Evolutionary conservation across 805 yeast species (phyloP), one percentile per base, ranked within the genome.

Genomic region (Starmera dryadoides): DNA sequence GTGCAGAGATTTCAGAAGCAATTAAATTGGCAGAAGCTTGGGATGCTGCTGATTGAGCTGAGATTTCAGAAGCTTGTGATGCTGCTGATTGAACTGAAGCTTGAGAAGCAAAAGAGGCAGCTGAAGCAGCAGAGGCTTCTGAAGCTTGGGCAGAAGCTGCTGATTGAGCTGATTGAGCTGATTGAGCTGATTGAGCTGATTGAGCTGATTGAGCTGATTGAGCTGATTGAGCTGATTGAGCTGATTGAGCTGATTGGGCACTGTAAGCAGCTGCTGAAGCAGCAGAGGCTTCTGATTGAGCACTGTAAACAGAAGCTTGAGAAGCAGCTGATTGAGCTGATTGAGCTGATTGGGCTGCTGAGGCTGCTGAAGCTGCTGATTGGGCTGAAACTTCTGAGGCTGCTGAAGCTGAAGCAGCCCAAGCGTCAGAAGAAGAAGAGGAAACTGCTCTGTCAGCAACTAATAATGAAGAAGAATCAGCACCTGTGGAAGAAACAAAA

Each of bases 61-160:
- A 42, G n/a, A 44, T 48, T 26, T 47, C 55, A n/a, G n/a, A n/a
- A n/a, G n/a, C n/a, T n/a, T n/a, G n/a, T 23, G 62, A 52, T 9
- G 60, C 52, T 8, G 49, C 40, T 15, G 45, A 37, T 17, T 52
- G 51, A 22, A n/a, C n/a, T n/a, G n/a, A n/a, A n/a, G n/a, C n/a
- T n/a, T n/a, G n/a, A n/a, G n/a, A n/a, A n/a, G n/a, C n/a, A n/a
- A n/a, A n/a, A n/a, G n/a, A n/a, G n/a, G n/a, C n/a, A n/a, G n/a
- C n/a, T n/a, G n/a, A n/a, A n/a, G n/a, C n/a, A n/a, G n/a, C n/a
- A n/a, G n/a, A n/a, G n/a, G n/a, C n/a, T 49, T 34, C 16, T 47
- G 33, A 39, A 32, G 48, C 40, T 30, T 53, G 48, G 46, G 46
- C 45, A 17, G 59, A 46, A 14, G 44, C 37, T 4, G 30, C 56